phyloP scores from a whole-genome alignment of 176 grass and related monocot genomes.

The Carex parvula region DNA sequence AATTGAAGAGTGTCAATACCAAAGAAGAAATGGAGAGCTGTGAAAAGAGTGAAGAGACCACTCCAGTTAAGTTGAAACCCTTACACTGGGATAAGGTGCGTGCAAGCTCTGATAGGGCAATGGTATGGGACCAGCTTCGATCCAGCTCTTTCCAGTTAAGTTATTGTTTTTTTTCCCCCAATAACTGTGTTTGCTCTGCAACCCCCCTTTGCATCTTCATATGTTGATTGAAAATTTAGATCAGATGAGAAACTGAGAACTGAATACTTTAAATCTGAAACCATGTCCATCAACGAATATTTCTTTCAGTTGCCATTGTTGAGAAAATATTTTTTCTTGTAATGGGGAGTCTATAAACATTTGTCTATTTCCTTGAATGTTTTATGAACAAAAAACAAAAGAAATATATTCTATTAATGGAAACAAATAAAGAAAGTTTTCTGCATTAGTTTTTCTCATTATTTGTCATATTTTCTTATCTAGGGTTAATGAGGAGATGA shows the following conservation, averaged over 20 bases:
- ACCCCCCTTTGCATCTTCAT: not conserved
- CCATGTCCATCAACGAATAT: not conserved
- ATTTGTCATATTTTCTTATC: constrained; percentile 20
- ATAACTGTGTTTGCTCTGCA: constrained; percentile 1
- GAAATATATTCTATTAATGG: not conserved
- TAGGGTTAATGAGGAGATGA: constrained; percentile 99
- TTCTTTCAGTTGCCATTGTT: constrained; percentile 1
- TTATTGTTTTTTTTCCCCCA: not conserved
- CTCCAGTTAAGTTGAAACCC: constrained; percentile 87
- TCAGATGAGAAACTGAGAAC: not conserved
- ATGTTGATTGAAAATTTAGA: not conserved
- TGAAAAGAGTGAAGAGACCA: constrained; percentile 73
- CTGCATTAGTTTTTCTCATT: not conserved
- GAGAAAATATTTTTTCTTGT: not conserved
- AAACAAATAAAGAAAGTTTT: not conserved
- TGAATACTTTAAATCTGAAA: not conserved
- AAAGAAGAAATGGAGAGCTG: constrained; percentile 29
- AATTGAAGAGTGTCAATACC: constrained; percentile 38
- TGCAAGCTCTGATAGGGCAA: constrained; percentile 89
- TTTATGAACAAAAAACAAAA: not conserved
- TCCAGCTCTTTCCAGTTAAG: constrained; percentile 97
- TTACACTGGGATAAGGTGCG: constrained; percentile 99
- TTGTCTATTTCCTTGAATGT: not conserved
- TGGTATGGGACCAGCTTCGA: constrained; percentile 99
- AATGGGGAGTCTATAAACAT: not conserved